Conservation (phyloP, 1,284 basidiomycete genomes). For the Malassezia pachydermatis region DNA sequence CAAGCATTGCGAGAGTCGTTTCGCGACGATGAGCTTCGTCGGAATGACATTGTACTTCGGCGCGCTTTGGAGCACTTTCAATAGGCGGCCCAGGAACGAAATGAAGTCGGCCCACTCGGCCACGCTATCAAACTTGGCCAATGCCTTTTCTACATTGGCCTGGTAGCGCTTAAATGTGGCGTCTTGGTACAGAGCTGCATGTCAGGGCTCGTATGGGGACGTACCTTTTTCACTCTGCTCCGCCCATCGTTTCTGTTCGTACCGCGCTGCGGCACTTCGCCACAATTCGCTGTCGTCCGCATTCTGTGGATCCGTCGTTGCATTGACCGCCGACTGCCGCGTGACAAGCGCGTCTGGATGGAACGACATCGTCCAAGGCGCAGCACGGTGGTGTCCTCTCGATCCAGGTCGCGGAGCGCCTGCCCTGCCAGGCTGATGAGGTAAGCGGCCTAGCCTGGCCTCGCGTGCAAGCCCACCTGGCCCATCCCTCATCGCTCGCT, state of each 20-base stretch:
- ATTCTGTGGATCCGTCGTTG: constrained; percentile 1
- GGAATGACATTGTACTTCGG: constrained; percentile 91
- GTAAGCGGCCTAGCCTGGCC: no score
- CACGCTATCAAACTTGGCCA: constrained; percentile 87
- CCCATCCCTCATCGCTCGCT: no score
- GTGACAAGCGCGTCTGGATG: constrained; percentile 16
- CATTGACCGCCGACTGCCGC: constrained; percentile 6
- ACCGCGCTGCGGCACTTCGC: constrained; percentile 37
- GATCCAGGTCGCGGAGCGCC: no score
- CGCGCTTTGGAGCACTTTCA: constrained; percentile 87
- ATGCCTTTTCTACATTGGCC: constrained; percentile 76
- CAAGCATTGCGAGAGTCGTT: constrained; percentile 87
- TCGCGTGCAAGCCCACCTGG: no score
- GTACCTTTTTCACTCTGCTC: constrained; percentile 34
- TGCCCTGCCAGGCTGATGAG: no score
- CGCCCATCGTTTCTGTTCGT: constrained; percentile 42
- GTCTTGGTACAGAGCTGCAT: constrained; percentile 52
- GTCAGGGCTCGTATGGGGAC: constrained; percentile 3
- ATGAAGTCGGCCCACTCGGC: constrained; percentile 99
- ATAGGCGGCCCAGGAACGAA: constrained; percentile 83
- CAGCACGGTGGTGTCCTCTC: constrained; percentile 4
- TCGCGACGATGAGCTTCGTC: constrained; percentile 82
- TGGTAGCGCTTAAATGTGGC: constrained; percentile 94
- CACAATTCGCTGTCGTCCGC: constrained; percentile 17
- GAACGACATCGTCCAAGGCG: constrained; percentile 1